These are phyloP conservation scores for Botryobasidium botryosum DNA, from an alignment of 768 basidiomycete genomes.

Conservation along the genomic window DNA sequence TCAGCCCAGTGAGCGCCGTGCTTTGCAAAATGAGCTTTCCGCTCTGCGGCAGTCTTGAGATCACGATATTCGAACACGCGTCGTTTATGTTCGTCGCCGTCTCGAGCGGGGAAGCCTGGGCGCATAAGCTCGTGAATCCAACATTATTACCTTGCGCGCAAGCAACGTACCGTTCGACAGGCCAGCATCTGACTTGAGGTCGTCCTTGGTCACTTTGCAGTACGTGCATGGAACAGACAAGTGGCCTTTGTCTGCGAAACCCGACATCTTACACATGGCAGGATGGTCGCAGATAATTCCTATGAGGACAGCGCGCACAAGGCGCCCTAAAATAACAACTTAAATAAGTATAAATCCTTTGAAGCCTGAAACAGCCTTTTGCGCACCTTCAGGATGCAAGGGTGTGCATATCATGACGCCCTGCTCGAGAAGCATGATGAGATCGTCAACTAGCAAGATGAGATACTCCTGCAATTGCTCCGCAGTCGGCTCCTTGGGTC, in stretches of 20 bases:
- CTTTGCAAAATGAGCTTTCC: not conserved
- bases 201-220: conserved; percentile 14
- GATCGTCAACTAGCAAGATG: conserved; percentile 18
- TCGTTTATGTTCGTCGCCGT: no score
- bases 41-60: not conserved
- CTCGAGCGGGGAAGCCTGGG: no score
- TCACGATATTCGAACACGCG: no score
- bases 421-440: conserved; percentile 16
- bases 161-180: not conserved
- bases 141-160: no score
- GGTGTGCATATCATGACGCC: conserved; percentile 12
- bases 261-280: conserved; percentile 17
- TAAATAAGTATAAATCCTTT: no score
- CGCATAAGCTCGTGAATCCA: no score
- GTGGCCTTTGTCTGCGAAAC: conserved; percentile 18
- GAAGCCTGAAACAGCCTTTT: no score
- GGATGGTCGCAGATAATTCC: conserved; percentile 20
- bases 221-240: conserved; percentile 16
- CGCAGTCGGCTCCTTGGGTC: conserved; percentile 18
- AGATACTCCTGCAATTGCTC: conserved; percentile 18
- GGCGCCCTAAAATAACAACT: no score
- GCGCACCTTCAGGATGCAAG: no score
- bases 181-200: conserved; percentile 1
- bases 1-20: conserved; percentile 2
- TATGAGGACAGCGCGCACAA: conserved; percentile 16